These are phyloP conservation scores for Chrysoporthe puriensis DNA, from an alignment of 2,329 filamentous ascomycete genomes.

Conservation along the genomic window DNA sequence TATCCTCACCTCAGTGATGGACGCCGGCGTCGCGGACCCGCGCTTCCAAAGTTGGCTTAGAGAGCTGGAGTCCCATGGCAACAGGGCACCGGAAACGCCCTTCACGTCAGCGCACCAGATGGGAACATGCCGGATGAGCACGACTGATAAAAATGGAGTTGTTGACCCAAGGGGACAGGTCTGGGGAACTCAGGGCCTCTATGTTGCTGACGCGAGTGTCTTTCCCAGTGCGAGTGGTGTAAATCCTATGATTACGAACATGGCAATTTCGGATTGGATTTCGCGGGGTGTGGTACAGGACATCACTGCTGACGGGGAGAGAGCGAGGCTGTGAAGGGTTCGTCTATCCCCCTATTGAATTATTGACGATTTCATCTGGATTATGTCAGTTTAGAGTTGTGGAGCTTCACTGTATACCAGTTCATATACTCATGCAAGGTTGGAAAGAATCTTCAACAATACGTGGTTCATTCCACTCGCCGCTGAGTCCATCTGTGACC, in stretches of 20 bases:
- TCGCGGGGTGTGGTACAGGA: constrained; percentile 56
- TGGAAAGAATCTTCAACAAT: no score
- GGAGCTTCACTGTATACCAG: no score
- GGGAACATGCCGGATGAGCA: constrained; percentile 72
- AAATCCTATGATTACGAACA: constrained; percentile 76
- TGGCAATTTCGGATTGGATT: constrained; percentile 68
- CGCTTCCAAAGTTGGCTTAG: constrained; percentile 63
- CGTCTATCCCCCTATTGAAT: neutral
- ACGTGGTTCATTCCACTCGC: no score
- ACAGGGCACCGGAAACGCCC: constrained; percentile 50
- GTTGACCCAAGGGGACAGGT: constrained; percentile 59
- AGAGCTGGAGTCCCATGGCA: constrained; percentile 50
- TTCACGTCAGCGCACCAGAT: constrained; percentile 74
- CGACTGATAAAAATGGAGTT: constrained; percentile 50
- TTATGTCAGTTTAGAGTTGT: neutral
- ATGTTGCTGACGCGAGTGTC: constrained; percentile 70
- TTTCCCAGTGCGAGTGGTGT: constrained; percentile 74
- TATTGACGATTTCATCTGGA: no score
- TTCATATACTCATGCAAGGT: no score
- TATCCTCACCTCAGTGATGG: constrained; percentile 15
- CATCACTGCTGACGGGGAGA: constrained; percentile 32
- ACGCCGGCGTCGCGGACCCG: constrained; percentile 58
- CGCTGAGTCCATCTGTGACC: no score
- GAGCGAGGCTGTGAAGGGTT: constrained; percentile 16
- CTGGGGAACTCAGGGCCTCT: constrained; percentile 66